phyloP scores from a whole-genome alignment of 2,329 filamentous ascomycete species.

The Curvularia sp. region DNA sequence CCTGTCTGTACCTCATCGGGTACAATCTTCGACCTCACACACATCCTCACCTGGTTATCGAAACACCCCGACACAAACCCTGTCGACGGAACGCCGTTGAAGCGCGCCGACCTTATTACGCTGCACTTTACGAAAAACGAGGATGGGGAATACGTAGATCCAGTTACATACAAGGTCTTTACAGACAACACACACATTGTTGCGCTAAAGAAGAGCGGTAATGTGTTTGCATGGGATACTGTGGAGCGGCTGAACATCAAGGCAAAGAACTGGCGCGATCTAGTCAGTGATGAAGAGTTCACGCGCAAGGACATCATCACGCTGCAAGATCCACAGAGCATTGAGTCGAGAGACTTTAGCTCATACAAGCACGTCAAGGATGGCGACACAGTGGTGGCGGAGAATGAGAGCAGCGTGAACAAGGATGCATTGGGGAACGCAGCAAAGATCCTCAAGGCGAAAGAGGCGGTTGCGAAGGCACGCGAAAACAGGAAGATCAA shows the following conservation, averaged over 20 bases:
- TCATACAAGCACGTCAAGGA: slow-evolving; percentile 90
- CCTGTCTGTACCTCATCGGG: slow-evolving; percentile 89
- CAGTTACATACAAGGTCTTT: slow-evolving; percentile 96
- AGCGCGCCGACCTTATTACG: slow-evolving; percentile 83
- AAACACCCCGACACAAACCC: slow-evolving; percentile 95
- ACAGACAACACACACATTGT: slow-evolving; percentile 98
- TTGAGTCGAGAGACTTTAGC: slow-evolving; percentile 80
- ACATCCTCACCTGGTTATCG: slow-evolving; percentile 92
- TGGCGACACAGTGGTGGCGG: slow-evolving; percentile 77
- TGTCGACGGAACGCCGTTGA: slow-evolving; percentile 79
- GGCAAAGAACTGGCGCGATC: slow-evolving; percentile 91
- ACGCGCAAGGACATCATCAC: slow-evolving; percentile 92
- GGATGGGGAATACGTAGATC: slow-evolving; percentile 89
- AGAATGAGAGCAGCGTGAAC: slow-evolving; percentile 76
- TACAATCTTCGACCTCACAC: slow-evolving; percentile 92
- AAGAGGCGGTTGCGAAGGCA: slow-evolving; percentile 90
- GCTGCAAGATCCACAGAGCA: slow-evolving; percentile 92
- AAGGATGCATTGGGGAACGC: slow-evolving; percentile 77
- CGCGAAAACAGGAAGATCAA: slow-evolving; percentile 70
- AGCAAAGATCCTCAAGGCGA: slow-evolving; percentile 86
- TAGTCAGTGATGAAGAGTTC: slow-evolving; percentile 88
- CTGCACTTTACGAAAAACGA: slow-evolving; percentile 93
- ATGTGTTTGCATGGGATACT: slow-evolving; percentile 96
- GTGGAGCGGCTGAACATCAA: slow-evolving; percentile 96
- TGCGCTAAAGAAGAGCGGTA: slow-evolving; percentile 83